phyloP scores from a whole-genome alignment of 1,139 yeast species.

The Meyerozyma elateridarum region DNA sequence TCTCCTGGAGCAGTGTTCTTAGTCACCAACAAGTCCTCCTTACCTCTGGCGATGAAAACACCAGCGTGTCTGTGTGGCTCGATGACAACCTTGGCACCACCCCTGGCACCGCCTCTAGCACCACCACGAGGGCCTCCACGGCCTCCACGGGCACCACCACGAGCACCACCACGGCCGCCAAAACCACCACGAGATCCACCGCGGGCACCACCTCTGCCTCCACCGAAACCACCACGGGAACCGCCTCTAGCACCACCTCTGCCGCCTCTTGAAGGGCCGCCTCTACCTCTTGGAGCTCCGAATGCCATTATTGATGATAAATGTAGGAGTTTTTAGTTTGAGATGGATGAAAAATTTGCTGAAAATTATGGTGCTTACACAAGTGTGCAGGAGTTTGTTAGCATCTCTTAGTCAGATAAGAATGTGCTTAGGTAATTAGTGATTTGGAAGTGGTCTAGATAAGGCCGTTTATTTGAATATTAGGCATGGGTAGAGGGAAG shows the following conservation, averaged over 20 bases:
- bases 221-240: constrained; percentile 18
- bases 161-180: constrained; percentile 39
- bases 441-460: constrained; percentile 1
- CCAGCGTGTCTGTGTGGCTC: constrained; percentile 99
- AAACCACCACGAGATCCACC: constrained; percentile 41
- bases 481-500: constrained; percentile 3
- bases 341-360: constrained; percentile 2
- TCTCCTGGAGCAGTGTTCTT: constrained; percentile 98
- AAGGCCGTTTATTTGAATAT: constrained; percentile 6
- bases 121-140: constrained; percentile 69
- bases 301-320: constrained; percentile 25
- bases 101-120: constrained; percentile 71
- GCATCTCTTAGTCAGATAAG: constrained; percentile 5
- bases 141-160: constrained; percentile 48
- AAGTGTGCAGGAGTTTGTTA: constrained; percentile 5
- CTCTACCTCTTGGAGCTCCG: constrained; percentile 32
- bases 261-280: constrained; percentile 17
- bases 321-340: not conserved
- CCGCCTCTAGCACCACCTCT: constrained; percentile 29
- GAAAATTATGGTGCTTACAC: constrained; percentile 5
- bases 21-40: constrained; percentile 96
- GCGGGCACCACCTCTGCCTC: constrained; percentile 29
- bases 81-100: constrained; percentile 92
- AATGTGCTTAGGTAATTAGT: constrained; percentile 5
- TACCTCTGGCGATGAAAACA: constrained; percentile 98